These are phyloP conservation scores for Nitzschia palea DNA, from an alignment of 108 stramenopile genomes.

Conservation along the genomic window DNA sequence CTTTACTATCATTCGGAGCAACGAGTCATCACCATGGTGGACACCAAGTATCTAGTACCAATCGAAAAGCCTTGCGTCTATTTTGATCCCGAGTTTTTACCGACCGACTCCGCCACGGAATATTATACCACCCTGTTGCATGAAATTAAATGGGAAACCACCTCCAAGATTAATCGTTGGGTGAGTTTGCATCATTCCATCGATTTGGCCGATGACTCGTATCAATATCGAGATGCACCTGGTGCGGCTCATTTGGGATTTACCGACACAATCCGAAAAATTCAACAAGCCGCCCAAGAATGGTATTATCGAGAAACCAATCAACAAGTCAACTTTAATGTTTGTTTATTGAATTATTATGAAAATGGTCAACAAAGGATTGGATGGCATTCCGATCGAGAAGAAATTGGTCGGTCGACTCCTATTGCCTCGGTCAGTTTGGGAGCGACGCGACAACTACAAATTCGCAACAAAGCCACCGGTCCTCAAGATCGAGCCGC, in stretches of 20 bases:
- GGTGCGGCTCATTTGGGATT: conserved; percentile 26
- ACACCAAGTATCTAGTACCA: conserved; percentile 43
- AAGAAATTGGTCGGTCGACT: conserved; percentile 64
- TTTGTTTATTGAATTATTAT: conserved; percentile 74
- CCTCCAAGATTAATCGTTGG: conserved; percentile 76
- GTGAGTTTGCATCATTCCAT: conserved; percentile 53
- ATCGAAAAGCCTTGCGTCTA: conserved; percentile 62
- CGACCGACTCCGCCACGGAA: conserved; percentile 28
- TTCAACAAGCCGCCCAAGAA: conserved; percentile 43
- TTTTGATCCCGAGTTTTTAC: conserved; percentile 55
- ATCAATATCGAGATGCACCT: conserved; percentile 62
- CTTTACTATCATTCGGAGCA: too few relatives aligned
- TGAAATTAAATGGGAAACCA: conserved; percentile 65
- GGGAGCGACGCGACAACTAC: conserved; percentile 54
- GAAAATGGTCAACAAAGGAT: conserved; percentile 60
- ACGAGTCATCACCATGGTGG: background rate
- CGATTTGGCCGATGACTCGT: background rate
- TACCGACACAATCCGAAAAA: conserved; percentile 22
- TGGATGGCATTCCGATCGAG: conserved; percentile 78
- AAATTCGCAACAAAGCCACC: conserved; percentile 52
- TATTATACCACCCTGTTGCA: conserved; percentile 47
- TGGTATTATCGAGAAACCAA: conserved; percentile 52
- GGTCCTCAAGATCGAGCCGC: conserved; percentile 47
- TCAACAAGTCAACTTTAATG: conserved; percentile 52
- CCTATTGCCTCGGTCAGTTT: conserved; percentile 68